Evolutionary conservation across 2,329 filamentous ascomycete genomes (phyloP), one percentile per base, ranked within the genome.

Genomic region (Phyllosticta citribraziliensis): DNA sequence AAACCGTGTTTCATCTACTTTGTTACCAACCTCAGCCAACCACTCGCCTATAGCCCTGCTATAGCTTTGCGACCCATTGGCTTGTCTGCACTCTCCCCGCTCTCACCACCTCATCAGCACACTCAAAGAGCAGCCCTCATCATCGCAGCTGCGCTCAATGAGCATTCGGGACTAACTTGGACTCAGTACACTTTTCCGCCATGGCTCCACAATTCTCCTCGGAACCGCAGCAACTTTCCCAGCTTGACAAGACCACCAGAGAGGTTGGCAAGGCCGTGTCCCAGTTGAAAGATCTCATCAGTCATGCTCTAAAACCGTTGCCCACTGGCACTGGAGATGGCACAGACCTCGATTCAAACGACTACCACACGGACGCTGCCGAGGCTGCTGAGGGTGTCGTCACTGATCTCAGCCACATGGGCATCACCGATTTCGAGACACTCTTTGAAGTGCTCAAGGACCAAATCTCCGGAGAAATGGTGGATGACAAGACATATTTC

Each of bases 401-500:
- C 10, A 50, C 63, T 17, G 74, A 76, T 56, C 63, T 76, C 47
- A 68, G 66, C 12, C 65, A 72, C 56, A 63, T 75, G 12, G 65
- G 67, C 5, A 66, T 73, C 54, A 66, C 68, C 10, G 71, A 76
- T 57, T 61, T 75, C 14, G 68, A 74, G 55, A 73, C 74, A 1
- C 63, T 78, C 54, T 66, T 74, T 20, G 66, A 75, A 2, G 69
- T 75, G 1, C 67, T 70, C 40, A 68, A 70, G 52, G 63, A 73
- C 52, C 72, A 72, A 57, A 66, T 72, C 61, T 77, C 78, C n/a
- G 81, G 82, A 2, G 74, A 82, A 52, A 78, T 79, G 8, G 72
- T 83, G 17, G 77, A 88, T 66, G 86, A 88, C 67, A 85, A 82
- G 68, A 79, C 79, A 1, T 84, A 84, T 67, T 73, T 83, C 12